A percentile compares a stretch with the other conserved stretches of the same genome.
phyloP scores from a whole-genome alignment of 306 rosid genomes.

The Abrus precatorius region DNA sequence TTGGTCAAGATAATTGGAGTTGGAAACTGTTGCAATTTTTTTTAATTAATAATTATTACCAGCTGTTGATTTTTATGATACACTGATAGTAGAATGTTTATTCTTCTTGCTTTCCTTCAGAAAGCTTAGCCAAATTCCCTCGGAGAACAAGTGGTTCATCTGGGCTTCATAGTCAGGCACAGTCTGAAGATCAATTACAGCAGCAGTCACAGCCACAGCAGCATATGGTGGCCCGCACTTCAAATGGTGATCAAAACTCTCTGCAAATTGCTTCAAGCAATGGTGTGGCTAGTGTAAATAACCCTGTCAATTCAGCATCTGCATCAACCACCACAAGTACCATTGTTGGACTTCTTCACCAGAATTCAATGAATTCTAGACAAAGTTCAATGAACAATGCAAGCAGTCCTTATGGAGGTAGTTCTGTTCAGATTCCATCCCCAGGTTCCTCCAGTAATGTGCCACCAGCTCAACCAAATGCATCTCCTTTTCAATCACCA shows the following conservation, averaged over 20 bases:
- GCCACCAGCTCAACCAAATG: conserved; percentile 74
- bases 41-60: conserved; percentile 3
- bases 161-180: conserved; percentile 73
- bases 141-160: conserved; percentile 77
- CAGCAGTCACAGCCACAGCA: conserved; percentile 53
- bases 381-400: conserved; percentile 80
- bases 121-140: conserved; percentile 93
- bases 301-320: conserved; percentile 69
- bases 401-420: conserved; percentile 88
- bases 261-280: conserved; percentile 75
- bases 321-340: conserved; percentile 87
- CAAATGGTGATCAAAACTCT: conserved; percentile 66
- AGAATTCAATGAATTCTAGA: conserved; percentile 91
- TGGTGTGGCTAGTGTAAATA: conserved; percentile 81
- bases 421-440: conserved; percentile 85
- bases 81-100: background rate
- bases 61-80: conserved; percentile 36
- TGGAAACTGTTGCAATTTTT: background rate
- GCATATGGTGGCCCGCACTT: conserved; percentile 63
- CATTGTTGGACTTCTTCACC: conserved; percentile 96
- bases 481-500: conserved; percentile 84
- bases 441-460: conserved; percentile 82
- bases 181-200: conserved; percentile 70
- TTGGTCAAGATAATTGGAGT: background rate
- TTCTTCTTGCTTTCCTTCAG: conserved; percentile 56